Evolutionary conservation across 306 rosid species (phyloP).

Genomic region (barrel medic (Medicago truncatula)): MtrunA17r5.0-ANR NC_053045.1:37038501-37039000

Average conservation of each 20-base stretch:
- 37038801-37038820: slow-evolving; percentile 73
- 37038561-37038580: slow-evolving; percentile 77
- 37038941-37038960: slow-evolving; percentile 38
- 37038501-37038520: slow-evolving; percentile 98
- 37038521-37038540: slow-evolving; percentile 91
- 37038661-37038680: slow-evolving; percentile 89
- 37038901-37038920: slow-evolving; percentile 51
- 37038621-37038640: slow-evolving; percentile 73
- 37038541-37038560: slow-evolving; percentile 89
- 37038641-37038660: slow-evolving; percentile 92
- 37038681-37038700: slow-evolving; percentile 87
- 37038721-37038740: slow-evolving; percentile 84
- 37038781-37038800: slow-evolving; percentile 81
- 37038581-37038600: slow-evolving; percentile 64
- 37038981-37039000: slow-evolving; percentile 74
- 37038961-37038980: slow-evolving; percentile 53
- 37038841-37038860: slow-evolving; percentile 12
- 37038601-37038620: slow-evolving; percentile 65
- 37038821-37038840: slow-evolving; percentile 35
- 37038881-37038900: slow-evolving; percentile 42
- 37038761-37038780: slow-evolving; percentile 95
- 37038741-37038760: slow-evolving; percentile 76
- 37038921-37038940: slow-evolving; percentile 56
- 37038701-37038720: slow-evolving; percentile 87
- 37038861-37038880: slow-evolving; percentile 37